These are phyloP conservation scores for Skeletonema tropicum DNA, from an alignment of 108 stramenopile species.

Conservation along the genomic window DNA sequence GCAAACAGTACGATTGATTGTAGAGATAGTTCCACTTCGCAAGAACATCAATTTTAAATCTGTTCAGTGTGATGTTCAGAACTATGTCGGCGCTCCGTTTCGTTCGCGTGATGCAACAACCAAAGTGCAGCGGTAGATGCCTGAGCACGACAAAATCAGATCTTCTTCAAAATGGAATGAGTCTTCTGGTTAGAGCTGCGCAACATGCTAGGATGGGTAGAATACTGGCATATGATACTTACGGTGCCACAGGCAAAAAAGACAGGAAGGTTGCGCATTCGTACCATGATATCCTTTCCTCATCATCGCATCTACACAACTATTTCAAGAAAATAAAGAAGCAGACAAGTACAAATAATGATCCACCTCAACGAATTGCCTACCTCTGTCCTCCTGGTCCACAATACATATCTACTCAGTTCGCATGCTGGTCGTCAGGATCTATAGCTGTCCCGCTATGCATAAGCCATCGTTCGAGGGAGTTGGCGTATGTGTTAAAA, in stretches of 20 bases:
- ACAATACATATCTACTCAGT: constrained; percentile 19
- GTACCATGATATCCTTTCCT: constrained; percentile 12
- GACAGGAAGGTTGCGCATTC: constrained; percentile 17
- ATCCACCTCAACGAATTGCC: constrained; percentile 11
- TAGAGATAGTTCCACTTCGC: no score
- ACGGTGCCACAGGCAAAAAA: neutral
- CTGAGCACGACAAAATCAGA: constrained; percentile 1
- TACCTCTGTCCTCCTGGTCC: constrained; percentile 22
- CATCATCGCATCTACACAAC: constrained; percentile 19
- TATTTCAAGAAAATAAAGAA: constrained; percentile 6
- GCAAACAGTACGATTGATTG: no score
- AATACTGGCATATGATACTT: constrained; percentile 23
- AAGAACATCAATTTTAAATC: no score
- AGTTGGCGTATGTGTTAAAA: constrained; percentile 19
- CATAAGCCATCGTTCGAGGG: constrained; percentile 4
- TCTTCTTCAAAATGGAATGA: constrained; percentile 16
- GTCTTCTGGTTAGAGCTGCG: constrained; percentile 25
- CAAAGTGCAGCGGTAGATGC: no score
- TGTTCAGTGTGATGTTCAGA: neutral
- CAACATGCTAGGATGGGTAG: constrained; percentile 21
- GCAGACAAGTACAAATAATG: neutral
- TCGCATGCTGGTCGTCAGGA: constrained; percentile 22
- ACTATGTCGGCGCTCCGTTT: neutral
- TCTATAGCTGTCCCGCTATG: constrained; percentile 28
- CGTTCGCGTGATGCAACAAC: no score